A percentile compares a stretch with the other conserved stretches of the same genome.
These are phyloP conservation scores for Euphorbia pulcherrima DNA, from an alignment of 345 rosid genomes.

Conservation along the genomic window DNA sequence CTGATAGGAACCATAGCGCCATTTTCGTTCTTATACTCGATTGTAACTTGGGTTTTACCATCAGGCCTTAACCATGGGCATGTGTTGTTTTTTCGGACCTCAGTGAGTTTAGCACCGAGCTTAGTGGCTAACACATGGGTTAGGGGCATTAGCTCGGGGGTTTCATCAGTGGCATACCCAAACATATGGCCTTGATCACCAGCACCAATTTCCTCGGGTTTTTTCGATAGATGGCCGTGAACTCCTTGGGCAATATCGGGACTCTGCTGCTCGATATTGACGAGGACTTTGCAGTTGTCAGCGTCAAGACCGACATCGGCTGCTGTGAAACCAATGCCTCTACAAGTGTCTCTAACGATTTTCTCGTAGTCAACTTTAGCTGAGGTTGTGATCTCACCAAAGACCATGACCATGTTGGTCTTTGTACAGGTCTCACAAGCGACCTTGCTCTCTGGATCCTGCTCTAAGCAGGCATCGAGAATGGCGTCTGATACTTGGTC, in stretches of 20 bases:
- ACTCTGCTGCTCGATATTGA: conserved; percentile 74
- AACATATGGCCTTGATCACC: conserved; percentile 87
- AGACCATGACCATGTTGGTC: conserved; percentile 83
- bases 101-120: conserved; percentile 82
- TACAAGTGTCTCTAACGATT: conserved; percentile 68
- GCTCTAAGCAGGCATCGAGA: conserved; percentile 77
- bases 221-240: conserved; percentile 71
- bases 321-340: conserved; percentile 64
- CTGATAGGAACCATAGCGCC: conserved; percentile 72
- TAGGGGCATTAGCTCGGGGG: conserved; percentile 71
- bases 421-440: conserved; percentile 83
- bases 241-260: conserved; percentile 84
- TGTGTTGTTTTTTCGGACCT: conserved; percentile 72
- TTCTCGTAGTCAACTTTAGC: conserved; percentile 68
- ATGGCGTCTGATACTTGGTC: conserved; percentile 82
- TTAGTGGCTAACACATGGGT: conserved; percentile 76
- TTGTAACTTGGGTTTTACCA: conserved; percentile 78
- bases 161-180: conserved; percentile 77
- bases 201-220: conserved; percentile 84
- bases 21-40: conserved; percentile 57
- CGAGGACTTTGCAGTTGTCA: conserved; percentile 66
- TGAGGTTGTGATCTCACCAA: conserved; percentile 77
- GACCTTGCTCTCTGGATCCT: conserved; percentile 81
- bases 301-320: conserved; percentile 80
- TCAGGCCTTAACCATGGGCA: conserved; percentile 83